phyloP scores from a whole-genome alignment of 148 eudicot species.

The Heliamphora exappendiculata region DNA sequence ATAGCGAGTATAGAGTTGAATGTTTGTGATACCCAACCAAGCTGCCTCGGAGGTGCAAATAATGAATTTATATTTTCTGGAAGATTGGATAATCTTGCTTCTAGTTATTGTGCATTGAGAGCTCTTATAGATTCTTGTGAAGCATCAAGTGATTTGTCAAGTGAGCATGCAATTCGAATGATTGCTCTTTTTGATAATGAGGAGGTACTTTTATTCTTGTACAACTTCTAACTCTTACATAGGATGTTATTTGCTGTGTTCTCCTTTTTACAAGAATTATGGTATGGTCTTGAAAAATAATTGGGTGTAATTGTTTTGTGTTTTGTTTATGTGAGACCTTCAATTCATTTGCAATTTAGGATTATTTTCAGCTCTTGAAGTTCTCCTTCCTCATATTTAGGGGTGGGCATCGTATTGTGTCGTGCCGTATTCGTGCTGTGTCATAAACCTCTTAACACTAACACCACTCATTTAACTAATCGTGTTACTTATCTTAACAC shows the following conservation, averaged over 20 bases:
- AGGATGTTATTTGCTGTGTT: background rate
- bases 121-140: slow-evolving; percentile 83
- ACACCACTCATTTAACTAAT: no score
- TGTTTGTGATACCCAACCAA: slow-evolving; percentile 91
- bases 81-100: slow-evolving; percentile 94
- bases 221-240: background rate
- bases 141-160: slow-evolving; percentile 54
- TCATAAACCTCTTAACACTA: no score
- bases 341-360: background rate
- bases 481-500: no score
- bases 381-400: background rate
- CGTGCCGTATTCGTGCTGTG: no score
- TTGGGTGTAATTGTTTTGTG: background rate
- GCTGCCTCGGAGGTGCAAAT: slow-evolving; percentile 91
- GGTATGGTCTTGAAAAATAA: background rate
- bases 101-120: slow-evolving; percentile 89
- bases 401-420: no score
- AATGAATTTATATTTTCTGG: slow-evolving; percentile 96
- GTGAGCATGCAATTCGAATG: slow-evolving; percentile 78
- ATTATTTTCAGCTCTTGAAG: background rate
- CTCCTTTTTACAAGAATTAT: background rate
- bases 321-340: background rate
- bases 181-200: slow-evolving; percentile 93
- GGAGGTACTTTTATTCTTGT: slow-evolving; percentile 47
- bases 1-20: slow-evolving; percentile 71